A percentile compares a stretch with the other conserved stretches of the same genome.
Evolutionary conservation across 176 grass and related monocot genomes (phyloP).

Genomic region (Oryza officinalis): DNA sequence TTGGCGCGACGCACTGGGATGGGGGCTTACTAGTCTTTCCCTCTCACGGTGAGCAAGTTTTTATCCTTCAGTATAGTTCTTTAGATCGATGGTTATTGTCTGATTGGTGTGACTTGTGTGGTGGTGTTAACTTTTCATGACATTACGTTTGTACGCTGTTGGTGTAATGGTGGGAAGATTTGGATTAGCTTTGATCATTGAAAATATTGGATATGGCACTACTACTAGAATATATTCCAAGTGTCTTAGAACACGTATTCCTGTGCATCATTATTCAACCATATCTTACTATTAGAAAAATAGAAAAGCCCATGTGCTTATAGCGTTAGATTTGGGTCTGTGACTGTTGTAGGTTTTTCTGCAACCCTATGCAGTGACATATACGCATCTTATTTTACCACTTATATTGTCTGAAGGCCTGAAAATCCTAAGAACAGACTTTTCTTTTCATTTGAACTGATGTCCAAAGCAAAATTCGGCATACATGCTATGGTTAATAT

Average conservation of each 20-base stretch:
- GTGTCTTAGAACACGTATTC: not conserved
- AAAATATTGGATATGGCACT: not conserved
- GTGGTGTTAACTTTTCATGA: not conserved
- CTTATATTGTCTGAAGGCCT: not conserved
- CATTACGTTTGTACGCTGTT: not conserved
- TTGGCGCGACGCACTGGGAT: constrained; percentile 76
- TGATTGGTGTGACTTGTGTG: not conserved
- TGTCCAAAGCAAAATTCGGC: not conserved
- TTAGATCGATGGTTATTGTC: not conserved
- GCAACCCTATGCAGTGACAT: not conserved
- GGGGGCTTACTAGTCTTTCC: constrained; percentile 67
- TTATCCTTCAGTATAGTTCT: not conserved
- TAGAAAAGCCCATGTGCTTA: not conserved
- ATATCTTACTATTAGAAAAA: not conserved
- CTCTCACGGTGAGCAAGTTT: constrained; percentile 62
- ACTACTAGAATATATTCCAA: not conserved
- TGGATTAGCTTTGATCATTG: not conserved
- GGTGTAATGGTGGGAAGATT: not conserved
- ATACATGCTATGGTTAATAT: not conserved
- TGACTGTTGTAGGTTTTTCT: not conserved
- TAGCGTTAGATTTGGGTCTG: not conserved
- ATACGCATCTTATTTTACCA: not conserved
- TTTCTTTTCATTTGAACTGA: not conserved
- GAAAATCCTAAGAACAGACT: not conserved
- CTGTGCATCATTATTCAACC: not conserved